Evolutionary conservation across 106 monocot species (phyloP).

Genomic region (Acorus calamus): DNA sequence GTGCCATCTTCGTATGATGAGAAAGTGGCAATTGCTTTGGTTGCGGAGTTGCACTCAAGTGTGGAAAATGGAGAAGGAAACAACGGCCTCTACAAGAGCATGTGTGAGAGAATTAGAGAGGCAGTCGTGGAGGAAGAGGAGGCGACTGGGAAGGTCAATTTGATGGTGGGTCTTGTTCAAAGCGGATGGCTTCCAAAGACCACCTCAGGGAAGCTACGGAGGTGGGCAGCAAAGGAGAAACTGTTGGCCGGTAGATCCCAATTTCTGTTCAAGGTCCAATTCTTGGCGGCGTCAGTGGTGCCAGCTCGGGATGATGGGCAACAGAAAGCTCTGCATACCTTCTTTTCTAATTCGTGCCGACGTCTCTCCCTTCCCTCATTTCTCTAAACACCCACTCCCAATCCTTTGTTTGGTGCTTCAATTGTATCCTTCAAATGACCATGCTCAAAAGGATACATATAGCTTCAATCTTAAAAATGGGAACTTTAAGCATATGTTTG

Average conservation of each 20-base stretch:
- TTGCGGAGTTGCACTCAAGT: conserved; percentile 18
- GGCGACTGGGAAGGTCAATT: not conserved
- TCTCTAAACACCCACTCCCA: too few species aligned
- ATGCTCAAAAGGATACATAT: too few species aligned
- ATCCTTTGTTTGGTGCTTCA: too few species aligned
- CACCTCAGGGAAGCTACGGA: conserved; percentile 34
- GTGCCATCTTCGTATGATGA: not conserved
- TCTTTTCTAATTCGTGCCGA: too few species aligned
- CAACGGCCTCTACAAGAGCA: not conserved
- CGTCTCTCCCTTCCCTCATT: too few species aligned
- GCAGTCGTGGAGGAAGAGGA: conserved; percentile 24
- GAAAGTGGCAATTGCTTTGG: conserved; percentile 2
- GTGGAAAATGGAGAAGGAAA: not conserved
- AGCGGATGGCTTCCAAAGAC: conserved; percentile 33
- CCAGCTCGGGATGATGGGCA: too few species aligned
- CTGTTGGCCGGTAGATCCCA: conserved; percentile 10
- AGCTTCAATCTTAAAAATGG: too few species aligned
- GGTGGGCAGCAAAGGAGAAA: conserved; percentile 17
- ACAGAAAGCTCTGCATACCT: too few species aligned
- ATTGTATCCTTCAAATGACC: too few species aligned
- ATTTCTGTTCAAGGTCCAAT: conserved; percentile 5
- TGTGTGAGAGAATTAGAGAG: conserved; percentile 24
- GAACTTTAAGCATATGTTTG: too few species aligned
- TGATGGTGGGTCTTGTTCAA: conserved; percentile 22
- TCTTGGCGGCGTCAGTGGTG: not conserved